phyloP scores from a whole-genome alignment of 1,284 basidiomycete genomes.

The Boletus mariae region DNA sequence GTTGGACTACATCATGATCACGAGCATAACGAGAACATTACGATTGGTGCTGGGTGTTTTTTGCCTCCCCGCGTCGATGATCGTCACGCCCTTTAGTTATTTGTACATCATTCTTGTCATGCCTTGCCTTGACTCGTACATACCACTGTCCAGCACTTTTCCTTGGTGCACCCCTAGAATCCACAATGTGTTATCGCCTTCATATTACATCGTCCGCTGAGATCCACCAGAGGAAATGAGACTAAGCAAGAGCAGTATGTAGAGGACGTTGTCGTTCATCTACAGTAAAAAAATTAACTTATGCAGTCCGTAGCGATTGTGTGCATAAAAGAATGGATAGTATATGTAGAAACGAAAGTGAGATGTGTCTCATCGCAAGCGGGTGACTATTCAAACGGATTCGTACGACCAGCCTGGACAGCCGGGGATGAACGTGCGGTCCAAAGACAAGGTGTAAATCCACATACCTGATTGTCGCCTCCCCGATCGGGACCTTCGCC shows the following conservation, averaged over 20 bases:
- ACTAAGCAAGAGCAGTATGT: conserved; percentile 25
- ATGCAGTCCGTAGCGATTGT: conserved; percentile 1
- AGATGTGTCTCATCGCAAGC: not conserved
- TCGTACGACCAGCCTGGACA: conserved; percentile 67
- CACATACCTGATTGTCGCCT: conserved; percentile 63
- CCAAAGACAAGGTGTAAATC: not conserved
- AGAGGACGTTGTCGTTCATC: not conserved
- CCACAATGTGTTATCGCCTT: conserved; percentile 13
- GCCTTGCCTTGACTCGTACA: not conserved
- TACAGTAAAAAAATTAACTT: conserved; percentile 1
- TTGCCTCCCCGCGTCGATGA: not conserved
- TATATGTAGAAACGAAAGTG: conserved; percentile 11
- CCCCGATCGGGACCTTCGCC: conserved; percentile 64
- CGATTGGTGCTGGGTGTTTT: not conserved
- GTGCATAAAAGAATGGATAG: not conserved
- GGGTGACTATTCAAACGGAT: conserved; percentile 59
- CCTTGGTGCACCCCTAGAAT: conserved; percentile 11
- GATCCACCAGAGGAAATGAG: conserved; percentile 5
- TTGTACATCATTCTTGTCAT: not conserved
- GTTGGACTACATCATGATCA: conserved; percentile 3
- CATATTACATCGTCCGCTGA: conserved; percentile 14
- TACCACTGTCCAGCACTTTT: not conserved
- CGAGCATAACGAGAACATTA: not conserved
- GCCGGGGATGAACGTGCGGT: not conserved
- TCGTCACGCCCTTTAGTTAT: not conserved